A percentile compares a stretch with the other conserved stretches of the same genome.
Evolutionary conservation across 768 basidiomycete species (phyloP).

Genomic region (Leccinum imitatum): DNA sequence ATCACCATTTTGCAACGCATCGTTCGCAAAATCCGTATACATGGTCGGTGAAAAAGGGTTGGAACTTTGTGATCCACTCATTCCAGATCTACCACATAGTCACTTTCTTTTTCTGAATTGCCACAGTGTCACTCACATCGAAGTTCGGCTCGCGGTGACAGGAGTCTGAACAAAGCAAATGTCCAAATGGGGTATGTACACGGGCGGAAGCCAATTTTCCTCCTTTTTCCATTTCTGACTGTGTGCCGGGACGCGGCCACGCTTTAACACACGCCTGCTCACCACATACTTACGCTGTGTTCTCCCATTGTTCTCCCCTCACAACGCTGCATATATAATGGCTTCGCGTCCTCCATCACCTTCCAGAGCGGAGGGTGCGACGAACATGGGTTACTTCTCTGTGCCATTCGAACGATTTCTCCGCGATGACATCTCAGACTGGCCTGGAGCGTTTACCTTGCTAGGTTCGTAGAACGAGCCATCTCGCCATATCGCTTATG

Average conservation of each 20-base stretch:
- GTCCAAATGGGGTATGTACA: neutral
- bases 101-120: neutral
- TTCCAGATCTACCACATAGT: neutral
- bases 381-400: constrained; percentile 57
- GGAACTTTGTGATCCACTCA: neutral
- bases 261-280: constrained; percentile 8
- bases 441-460: constrained; percentile 81
- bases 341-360: constrained; percentile 42
- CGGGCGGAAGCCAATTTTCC: neutral
- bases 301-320: constrained; percentile 20
- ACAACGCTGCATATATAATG: constrained; percentile 24
- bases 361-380: constrained; percentile 31
- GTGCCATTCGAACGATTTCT: constrained; percentile 71
- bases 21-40: neutral
- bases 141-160: neutral
- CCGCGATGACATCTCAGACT: constrained; percentile 72
- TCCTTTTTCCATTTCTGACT: neutral
- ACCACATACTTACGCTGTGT: constrained; percentile 2
- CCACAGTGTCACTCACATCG: neutral
- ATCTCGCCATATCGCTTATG: neutral
- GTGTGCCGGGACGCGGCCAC: neutral
- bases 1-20: neutral
- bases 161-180: neutral
- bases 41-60: neutral
- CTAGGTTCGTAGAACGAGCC: constrained; percentile 54